Evolutionary conservation across 805 yeast genomes (phyloP), one percentile per base, ranked within the genome.

Genomic region (Cyberlindnera meyerae): DNA sequence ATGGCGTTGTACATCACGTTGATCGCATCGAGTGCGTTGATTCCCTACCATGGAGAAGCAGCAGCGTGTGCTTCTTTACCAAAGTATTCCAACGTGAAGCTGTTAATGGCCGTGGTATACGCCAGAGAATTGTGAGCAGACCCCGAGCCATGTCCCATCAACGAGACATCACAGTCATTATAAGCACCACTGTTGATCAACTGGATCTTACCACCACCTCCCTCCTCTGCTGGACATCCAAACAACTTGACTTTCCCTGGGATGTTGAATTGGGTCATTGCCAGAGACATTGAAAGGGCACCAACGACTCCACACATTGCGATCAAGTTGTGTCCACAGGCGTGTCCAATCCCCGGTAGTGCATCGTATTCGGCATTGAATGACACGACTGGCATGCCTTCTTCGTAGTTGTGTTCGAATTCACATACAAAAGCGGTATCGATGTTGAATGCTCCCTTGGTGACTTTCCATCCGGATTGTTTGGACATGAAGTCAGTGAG

Each of bases 51-150:
- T 30, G 43, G 43, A 3, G 43, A 32, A 11, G 40, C 43, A 11
- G 43, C 43, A 26, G 43, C 43, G 16, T 40, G 43, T 11, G 43
- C 43, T 29, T 40, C 43, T 31, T 33, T 32, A 11, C 43, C 43
- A 22, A 25, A 36, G 33, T 22, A 40, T 16, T 40, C 40, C 14
- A 40, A 16, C 9, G 17, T 18, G 27, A 36, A 36, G 29, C 26
- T 40, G 17, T 36, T 33, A 14, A 33, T 36, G 4, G 43, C 43
- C 2, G 31, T 40, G 16, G 34, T 29, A 6, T 22, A 14, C n/a
- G 11, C 12, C 3, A 27, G 18, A 20, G 27, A 24, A 17, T 27
- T 31, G 12, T 32, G 15, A 4, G 31, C 26, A 5, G 6, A 18
- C 2, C 18, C 20, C 2, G 17, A 9, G 4, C 40, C 37, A 18